Evolutionary conservation across 2,329 filamentous ascomycete species (phyloP).

Genomic region (Colletotrichum sp.): DNA sequence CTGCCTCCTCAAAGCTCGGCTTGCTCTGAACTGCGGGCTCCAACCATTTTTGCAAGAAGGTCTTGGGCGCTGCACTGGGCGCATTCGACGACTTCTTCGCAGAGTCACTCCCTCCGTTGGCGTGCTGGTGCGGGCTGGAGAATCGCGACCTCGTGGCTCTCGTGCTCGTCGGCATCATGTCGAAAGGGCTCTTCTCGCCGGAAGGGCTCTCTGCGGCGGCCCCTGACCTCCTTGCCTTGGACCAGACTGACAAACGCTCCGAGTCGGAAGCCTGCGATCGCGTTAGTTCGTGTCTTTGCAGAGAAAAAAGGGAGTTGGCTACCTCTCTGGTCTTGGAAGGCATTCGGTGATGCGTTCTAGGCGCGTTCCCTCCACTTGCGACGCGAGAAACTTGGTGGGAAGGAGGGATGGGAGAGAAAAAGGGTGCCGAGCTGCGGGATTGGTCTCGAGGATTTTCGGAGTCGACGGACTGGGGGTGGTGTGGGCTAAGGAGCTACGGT

Average conservation of each 20-base stretch:
- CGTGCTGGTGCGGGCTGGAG: conserved; percentile 55
- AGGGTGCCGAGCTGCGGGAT: conserved; percentile 24
- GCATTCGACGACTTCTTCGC: conserved; percentile 27
- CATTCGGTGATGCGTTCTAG: conserved; percentile 23
- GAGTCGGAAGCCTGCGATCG: conserved; percentile 9
- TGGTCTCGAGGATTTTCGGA: conserved; percentile 27
- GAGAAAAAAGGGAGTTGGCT: background rate
- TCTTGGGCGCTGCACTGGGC: conserved; percentile 43
- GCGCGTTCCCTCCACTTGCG: conserved; percentile 27
- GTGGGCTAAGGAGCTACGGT: conserved; percentile 25
- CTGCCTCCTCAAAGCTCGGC: conserved; percentile 80
- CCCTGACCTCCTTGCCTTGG: conserved; percentile 22
- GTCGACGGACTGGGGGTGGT: conserved; percentile 22
- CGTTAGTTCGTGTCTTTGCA: conserved; percentile 13
- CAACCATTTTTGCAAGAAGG: conserved; percentile 62
- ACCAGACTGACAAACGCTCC: conserved; percentile 16
- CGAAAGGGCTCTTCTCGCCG: conserved; percentile 17
- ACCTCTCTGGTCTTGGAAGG: conserved; percentile 27
- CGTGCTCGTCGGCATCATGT: conserved; percentile 48
- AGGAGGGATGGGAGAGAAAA: conserved; percentile 22
- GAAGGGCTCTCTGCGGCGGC: conserved; percentile 18
- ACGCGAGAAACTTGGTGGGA: conserved; percentile 27
- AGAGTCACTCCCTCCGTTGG: conserved; percentile 25
- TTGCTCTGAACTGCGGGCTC: conserved; percentile 64
- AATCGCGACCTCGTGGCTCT: conserved; percentile 61